A percentile compares a stretch with the other conserved stretches of the same genome.
Conservation (phyloP, 2,329 filamentous ascomycete species). For the Colletotrichum musae region DNA sequence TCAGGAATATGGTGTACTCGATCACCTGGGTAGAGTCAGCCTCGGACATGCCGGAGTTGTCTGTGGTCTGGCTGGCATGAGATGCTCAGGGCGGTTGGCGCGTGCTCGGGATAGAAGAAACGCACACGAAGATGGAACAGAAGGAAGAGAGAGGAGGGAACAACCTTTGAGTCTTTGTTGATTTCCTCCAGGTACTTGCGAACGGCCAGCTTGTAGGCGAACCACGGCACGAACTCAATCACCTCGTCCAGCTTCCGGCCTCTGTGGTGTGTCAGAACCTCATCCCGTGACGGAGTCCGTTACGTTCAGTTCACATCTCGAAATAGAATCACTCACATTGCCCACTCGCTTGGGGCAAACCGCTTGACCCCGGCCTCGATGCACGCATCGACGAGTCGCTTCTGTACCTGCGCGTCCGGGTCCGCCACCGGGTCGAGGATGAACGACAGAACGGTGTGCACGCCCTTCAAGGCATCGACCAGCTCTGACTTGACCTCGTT, state of each 20-base stretch:
- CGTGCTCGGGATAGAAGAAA: too few relatives aligned
- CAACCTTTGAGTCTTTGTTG: conserved; percentile 56
- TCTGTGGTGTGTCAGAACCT: not conserved
- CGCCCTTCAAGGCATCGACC: conserved; percentile 55
- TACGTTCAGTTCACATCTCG: too few relatives aligned
- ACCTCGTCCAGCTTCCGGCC: not conserved
- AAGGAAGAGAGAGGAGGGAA: not conserved
- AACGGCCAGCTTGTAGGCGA: conserved; percentile 57
- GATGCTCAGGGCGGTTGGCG: too few relatives aligned
- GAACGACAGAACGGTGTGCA: conserved; percentile 69
- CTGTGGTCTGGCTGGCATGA: too few relatives aligned
- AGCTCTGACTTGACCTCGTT: conserved; percentile 60
- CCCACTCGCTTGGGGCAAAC: conserved; percentile 74
- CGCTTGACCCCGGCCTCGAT: conserved; percentile 71
- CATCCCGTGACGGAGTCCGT: too few relatives aligned
- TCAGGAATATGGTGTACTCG: conserved; percentile 66
- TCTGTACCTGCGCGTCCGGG: conserved; percentile 59
- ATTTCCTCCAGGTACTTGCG: conserved; percentile 57
- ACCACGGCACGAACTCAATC: conserved; percentile 47
- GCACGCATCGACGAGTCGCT: conserved; percentile 71
- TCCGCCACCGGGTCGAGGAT: conserved; percentile 52
- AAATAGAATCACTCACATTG: conserved; percentile 48
- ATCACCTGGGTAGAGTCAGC: conserved; percentile 50
- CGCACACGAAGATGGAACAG: too few relatives aligned
- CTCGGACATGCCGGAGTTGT: too few relatives aligned